A percentile compares a stretch with the other conserved stretches of the same genome.
These are phyloP conservation scores for Diaporthe capsici DNA, from an alignment of 2,329 filamentous ascomycete species.

Conservation along the genomic window DNA sequence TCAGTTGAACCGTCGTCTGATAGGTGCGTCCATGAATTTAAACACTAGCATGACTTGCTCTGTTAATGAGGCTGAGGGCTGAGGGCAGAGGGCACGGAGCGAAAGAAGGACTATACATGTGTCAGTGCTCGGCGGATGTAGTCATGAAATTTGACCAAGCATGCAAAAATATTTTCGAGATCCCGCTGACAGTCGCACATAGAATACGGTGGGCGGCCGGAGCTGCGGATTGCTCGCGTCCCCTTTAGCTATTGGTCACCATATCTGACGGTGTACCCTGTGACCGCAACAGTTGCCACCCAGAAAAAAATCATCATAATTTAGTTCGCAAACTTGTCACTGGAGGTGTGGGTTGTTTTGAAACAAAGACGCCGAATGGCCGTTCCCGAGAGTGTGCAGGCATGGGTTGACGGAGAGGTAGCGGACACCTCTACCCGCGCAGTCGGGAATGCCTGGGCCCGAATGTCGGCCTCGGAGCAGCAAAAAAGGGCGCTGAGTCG, in stretches of 20 bases:
- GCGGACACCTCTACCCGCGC: not conserved
- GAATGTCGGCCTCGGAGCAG: slow-evolving; percentile 1
- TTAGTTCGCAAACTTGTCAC: not conserved
- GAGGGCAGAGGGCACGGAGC: not conserved
- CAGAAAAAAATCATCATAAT: not conserved
- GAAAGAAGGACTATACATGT: too few relatives aligned
- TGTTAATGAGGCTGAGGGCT: not conserved
- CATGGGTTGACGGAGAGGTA: not conserved
- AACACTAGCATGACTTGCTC: slow-evolving; percentile 1
- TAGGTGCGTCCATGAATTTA: not conserved
- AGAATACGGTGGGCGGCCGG: not conserved
- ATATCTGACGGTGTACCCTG: not conserved
- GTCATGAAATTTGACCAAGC: not conserved
- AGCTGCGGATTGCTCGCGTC: too few relatives aligned
- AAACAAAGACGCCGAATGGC: not conserved
- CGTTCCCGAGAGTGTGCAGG: not conserved
- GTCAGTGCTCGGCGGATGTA: not conserved
- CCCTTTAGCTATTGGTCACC: not conserved
- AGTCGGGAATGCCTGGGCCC: slow-evolving; percentile 2
- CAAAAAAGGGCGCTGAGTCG: not conserved
- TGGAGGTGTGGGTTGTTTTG: not conserved
- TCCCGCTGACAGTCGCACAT: too few relatives aligned
- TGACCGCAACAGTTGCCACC: not conserved
- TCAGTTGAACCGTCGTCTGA: not conserved
- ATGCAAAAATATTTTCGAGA: not conserved